Evolutionary conservation across 495 filamentous ascomycete species (phyloP).

Genomic region (Neurospora sp.): DNA sequence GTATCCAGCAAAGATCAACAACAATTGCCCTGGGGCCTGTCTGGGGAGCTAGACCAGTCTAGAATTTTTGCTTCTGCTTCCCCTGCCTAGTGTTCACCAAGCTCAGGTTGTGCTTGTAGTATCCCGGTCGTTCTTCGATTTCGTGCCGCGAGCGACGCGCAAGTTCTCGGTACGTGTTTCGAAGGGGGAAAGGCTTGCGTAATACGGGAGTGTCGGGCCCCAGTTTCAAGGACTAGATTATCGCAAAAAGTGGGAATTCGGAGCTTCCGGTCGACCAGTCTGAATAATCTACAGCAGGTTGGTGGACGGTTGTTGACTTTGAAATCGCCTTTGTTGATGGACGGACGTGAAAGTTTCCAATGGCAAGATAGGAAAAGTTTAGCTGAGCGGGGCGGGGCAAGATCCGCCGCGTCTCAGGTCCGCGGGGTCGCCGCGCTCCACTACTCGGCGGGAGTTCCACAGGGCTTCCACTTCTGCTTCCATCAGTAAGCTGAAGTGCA

Average conservation of each 20-base stretch:
- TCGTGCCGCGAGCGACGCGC: neutral
- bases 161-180: neutral
- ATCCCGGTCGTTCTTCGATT: neutral
- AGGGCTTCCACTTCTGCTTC: neutral
- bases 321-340: neutral
- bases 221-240: neutral
- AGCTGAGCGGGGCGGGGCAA: neutral
- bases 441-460: neutral
- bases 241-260: neutral
- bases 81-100: neutral
- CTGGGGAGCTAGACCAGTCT: neutral
- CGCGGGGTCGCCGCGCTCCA: neutral
- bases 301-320: neutral
- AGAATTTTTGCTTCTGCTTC: neutral
- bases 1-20: neutral
- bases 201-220: neutral
- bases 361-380: neutral
- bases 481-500: neutral
- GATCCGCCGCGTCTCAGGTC: neutral
- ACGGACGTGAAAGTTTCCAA: neutral
- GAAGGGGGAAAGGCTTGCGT: neutral
- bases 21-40: neutral
- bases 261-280: neutral
- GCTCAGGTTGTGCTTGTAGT: neutral
- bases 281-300: neutral